These are phyloP conservation scores for Podospora anserina DNA, from an alignment of 495 filamentous ascomycete genomes.

Conservation along the genomic window DNA sequence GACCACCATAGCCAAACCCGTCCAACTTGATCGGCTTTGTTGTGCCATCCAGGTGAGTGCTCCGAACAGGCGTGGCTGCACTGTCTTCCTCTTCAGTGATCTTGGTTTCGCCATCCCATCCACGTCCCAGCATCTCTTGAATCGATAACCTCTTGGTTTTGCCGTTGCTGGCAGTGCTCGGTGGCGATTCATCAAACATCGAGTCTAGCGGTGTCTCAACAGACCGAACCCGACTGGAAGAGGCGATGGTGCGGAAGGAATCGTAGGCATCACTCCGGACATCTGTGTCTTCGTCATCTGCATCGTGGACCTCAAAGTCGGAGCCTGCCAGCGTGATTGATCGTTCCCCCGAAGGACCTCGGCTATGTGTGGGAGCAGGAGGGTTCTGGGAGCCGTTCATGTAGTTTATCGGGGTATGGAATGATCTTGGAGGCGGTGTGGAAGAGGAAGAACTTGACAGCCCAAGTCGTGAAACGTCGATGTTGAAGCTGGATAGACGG, in stretches of 20 bases:
- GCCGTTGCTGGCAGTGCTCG: slow-evolving; percentile 47
- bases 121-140: slow-evolving; percentile 48
- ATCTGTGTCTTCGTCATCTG: slow-evolving; percentile 83
- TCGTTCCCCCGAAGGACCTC: slow-evolving; percentile 52
- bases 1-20: slow-evolving; percentile 21
- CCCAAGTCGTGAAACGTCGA: slow-evolving; percentile 49
- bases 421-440: slow-evolving; percentile 22
- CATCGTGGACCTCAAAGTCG: slow-evolving; percentile 71
- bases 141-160: slow-evolving; percentile 59
- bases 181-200: slow-evolving; percentile 78
- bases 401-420: slow-evolving; percentile 28
- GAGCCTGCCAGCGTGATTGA: slow-evolving; percentile 80
- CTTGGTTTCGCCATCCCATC: slow-evolving; percentile 50
- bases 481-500: slow-evolving; percentile 55
- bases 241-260: slow-evolving; percentile 78
- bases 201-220: slow-evolving; percentile 67
- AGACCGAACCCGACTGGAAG: slow-evolving; percentile 50
- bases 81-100: slow-evolving; percentile 67
- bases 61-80: slow-evolving; percentile 54
- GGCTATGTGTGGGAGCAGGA: slow-evolving; percentile 28
- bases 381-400: slow-evolving; percentile 28
- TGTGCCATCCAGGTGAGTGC: slow-evolving; percentile 23
- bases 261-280: slow-evolving; percentile 90
- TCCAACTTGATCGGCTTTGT: slow-evolving; percentile 15
- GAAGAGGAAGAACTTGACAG: slow-evolving; percentile 38